phyloP scores from a whole-genome alignment of 441 rosid genomes.

The Pelargonium myrrhifolium region DNA sequence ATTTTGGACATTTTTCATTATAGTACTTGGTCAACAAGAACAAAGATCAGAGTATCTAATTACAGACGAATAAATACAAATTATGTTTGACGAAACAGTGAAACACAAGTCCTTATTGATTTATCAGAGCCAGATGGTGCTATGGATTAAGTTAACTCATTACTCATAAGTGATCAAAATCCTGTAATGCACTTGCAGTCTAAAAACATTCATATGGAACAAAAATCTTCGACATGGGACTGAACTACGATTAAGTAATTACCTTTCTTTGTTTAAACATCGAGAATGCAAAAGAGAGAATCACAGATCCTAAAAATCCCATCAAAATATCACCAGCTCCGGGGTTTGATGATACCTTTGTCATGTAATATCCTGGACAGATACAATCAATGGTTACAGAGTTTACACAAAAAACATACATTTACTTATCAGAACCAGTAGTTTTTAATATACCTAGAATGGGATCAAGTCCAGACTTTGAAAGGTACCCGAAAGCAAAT shows the following conservation, averaged over 20 bases:
- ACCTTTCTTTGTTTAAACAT: conserved; percentile 98
- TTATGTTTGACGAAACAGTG: background rate
- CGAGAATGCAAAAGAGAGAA: conserved; percentile 89
- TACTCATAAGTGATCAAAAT: background rate
- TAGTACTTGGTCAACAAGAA: too few species aligned
- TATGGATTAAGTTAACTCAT: background rate
- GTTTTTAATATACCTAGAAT: conserved; percentile 51
- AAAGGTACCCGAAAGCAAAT: conserved; percentile 67
- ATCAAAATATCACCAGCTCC: conserved; percentile 94
- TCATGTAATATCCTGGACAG: conserved; percentile 70
- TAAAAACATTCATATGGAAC: too few species aligned
- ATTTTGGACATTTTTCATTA: too few species aligned
- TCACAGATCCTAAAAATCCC: conserved; percentile 95
- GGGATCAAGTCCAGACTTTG: conserved; percentile 73
- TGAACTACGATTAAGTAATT: background rate
- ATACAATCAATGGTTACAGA: conserved; percentile 12
- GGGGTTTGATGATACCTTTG: conserved; percentile 68
- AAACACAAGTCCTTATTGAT: background rate
- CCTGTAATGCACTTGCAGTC: background rate
- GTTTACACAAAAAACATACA: too few species aligned
- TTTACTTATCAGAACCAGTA: too few species aligned
- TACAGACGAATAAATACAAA: too few species aligned
- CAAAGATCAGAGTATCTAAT: too few species aligned
- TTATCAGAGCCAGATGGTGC: background rate
- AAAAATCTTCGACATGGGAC: too few species aligned